Evolutionary conservation across 305 asterid genomes (phyloP), one percentile per base, ranked within the genome.

Genomic region (Andrographis paniculata): DNA sequence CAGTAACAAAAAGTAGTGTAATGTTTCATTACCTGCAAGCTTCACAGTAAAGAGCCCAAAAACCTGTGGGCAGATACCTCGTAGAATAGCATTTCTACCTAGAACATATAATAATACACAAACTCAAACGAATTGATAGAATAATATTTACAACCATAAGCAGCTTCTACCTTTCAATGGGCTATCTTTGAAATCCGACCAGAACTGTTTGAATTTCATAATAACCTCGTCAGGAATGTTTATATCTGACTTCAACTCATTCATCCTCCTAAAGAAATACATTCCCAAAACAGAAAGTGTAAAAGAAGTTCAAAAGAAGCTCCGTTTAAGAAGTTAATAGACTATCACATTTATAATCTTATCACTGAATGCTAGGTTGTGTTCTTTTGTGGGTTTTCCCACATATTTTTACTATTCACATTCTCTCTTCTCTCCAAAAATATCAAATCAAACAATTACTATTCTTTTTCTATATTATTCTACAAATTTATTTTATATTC

Each of bases 1-100:
- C 23, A 42, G 12, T 10, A 6, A 17, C 22, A 16, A 4, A n/a
- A 49, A 14, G 43, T 22, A 56, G 46, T 41, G 44, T 42, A 33
- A 33, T 7, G 12, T 45, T n/a, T 23, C 56, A 46, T 59, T 73
- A 88, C 98, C 98, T 67, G 98, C 94, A 65, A 89, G 95, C 76
- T 89, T 89, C 59, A 89, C 98, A 19, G 96, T 82, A 65, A 89
- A 89, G 67, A 89, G 96, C 54, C 98, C 98, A 56, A 82, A 89
- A 60, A 89, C 75, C 78, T 89, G 98, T 5, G 98, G 96, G 61
- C 98, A 89, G 63, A 89, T 73, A 45, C 82, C 94, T 40, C 71
- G 77, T 35, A 89, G 88, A 72, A 89, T 80, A 30, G 87, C 94
- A 66, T 89, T 89, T 76, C 98, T 76, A 74, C 98, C 98, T 89